Conservation (phyloP, 176 grass and related monocot genomes). For the sorghum (Sorghum bicolor) region DNA sequence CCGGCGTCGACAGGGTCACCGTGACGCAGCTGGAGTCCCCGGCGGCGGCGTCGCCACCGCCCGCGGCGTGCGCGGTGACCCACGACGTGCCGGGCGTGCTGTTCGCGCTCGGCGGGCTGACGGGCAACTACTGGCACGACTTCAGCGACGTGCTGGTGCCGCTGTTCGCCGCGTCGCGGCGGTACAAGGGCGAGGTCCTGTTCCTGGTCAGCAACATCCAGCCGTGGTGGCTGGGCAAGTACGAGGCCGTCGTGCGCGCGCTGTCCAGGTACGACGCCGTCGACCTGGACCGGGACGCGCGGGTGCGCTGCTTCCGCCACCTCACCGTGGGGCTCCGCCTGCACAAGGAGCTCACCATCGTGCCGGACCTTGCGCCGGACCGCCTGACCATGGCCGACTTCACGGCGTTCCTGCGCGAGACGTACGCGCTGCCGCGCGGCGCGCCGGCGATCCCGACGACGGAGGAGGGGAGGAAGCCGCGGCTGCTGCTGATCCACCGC, state of each 20-base stretch:
- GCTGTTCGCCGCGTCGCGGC: conserved; percentile 56
- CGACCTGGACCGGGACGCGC: conserved; percentile 44
- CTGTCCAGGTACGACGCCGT: conserved; percentile 56
- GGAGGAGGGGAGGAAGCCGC: conserved; percentile 44
- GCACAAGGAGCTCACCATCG: conserved; percentile 65
- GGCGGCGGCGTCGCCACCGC: not conserved
- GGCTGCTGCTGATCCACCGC: conserved; percentile 59
- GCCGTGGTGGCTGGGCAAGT: conserved; percentile 79
- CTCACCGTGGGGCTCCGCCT: conserved; percentile 46
- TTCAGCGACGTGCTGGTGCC: conserved; percentile 76
- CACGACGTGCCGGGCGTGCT: conserved; percentile 49
- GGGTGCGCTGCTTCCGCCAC: conserved; percentile 52
- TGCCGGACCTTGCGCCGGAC: conserved; percentile 37
- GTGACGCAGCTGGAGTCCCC: conserved; percentile 39
- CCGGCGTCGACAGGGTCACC: conserved; percentile 32
- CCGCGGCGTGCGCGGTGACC: conserved; percentile 42
- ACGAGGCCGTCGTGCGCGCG: conserved; percentile 39
- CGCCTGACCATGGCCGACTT: conserved; percentile 70
- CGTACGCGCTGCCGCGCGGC: conserved; percentile 48
- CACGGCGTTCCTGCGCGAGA: conserved; percentile 45
- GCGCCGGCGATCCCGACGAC: not conserved
- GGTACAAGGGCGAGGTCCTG: conserved; percentile 53
- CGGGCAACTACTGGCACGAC: conserved; percentile 72
- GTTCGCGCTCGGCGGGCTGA: conserved; percentile 60
- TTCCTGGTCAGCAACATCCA: conserved; percentile 52